Evolutionary conservation across 768 basidiomycete genomes (phyloP).

Genomic region (Filobasidium floriforme): DNA sequence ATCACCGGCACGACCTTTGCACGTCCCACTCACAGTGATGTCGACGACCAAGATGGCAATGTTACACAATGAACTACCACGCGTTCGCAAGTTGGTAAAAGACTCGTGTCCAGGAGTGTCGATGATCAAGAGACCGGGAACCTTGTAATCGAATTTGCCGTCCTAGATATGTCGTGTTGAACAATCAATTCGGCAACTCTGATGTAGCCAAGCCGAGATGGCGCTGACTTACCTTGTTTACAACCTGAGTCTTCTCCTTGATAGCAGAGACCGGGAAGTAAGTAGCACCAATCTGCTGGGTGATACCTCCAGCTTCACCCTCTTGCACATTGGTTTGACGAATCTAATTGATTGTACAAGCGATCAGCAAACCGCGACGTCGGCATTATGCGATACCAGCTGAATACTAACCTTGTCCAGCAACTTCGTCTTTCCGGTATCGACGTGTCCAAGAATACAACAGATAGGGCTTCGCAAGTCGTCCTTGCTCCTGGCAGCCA

Average conservation of each 20-base stretch:
- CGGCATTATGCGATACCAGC: not conserved
- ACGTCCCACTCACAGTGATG: conserved; percentile 63
- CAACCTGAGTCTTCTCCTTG: conserved; percentile 80
- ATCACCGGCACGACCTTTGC: not conserved
- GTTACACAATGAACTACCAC: conserved; percentile 95
- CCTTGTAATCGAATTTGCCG: conserved; percentile 80
- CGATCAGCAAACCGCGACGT: conserved; percentile 8
- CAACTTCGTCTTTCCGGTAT: conserved; percentile 97
- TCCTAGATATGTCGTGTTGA: conserved; percentile 51
- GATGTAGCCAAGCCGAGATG: no score
- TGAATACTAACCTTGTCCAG: conserved; percentile 72
- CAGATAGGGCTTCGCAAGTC: conserved; percentile 92
- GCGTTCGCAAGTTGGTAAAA: conserved; percentile 89
- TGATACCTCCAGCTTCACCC: conserved; percentile 98
- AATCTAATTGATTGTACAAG: conserved; percentile 54
- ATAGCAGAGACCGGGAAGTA: conserved; percentile 98
- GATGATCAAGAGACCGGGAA: conserved; percentile 90
- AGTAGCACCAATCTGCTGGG: conserved; percentile 98
- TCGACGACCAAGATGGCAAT: conserved; percentile 98
- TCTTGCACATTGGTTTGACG: conserved; percentile 99
- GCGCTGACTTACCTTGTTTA: conserved; percentile 75
- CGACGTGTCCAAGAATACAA: conserved; percentile 98
- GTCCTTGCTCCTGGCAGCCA: conserved; percentile 79
- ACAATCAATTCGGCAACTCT: not conserved
- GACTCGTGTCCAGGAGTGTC: conserved; percentile 99